A percentile compares a stretch with the other conserved stretches of the same genome.
These are phyloP conservation scores for Truncatella angustata DNA, from an alignment of 2,329 filamentous ascomycete genomes.

Conservation along the genomic window DNA sequence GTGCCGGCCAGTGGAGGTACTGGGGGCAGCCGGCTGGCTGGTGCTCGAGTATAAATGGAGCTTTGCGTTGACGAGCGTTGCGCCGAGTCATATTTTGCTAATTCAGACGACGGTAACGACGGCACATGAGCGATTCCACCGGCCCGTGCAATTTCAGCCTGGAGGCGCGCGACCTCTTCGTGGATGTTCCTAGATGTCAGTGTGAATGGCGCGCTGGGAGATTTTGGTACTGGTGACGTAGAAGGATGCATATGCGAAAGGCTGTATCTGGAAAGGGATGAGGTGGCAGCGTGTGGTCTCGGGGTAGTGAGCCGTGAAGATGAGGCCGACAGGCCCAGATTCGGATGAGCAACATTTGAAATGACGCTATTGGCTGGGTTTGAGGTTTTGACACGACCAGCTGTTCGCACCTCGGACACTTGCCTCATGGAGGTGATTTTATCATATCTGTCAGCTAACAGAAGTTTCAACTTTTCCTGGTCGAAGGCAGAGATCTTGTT, in stretches of 20 bases:
- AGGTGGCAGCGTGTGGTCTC: too few species aligned
- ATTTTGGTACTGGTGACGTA: background rate
- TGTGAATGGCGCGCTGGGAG: background rate
- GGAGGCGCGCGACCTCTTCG: background rate
- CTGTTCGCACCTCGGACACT: background rate
- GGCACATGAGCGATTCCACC: background rate
- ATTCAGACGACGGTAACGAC: background rate
- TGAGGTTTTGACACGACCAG: too few species aligned
- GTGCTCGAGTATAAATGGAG: background rate
- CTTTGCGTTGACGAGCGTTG: background rate
- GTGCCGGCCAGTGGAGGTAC: slow-evolving; percentile 6
- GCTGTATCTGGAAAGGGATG: too few species aligned
- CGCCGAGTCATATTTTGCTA: background rate
- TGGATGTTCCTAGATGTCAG: background rate
- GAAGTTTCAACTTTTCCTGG: slow-evolving; percentile 13
- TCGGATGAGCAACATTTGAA: background rate
- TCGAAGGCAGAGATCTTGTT: slow-evolving; percentile 15
- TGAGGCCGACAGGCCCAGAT: too few species aligned
- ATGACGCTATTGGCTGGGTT: background rate
- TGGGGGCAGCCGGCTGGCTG: background rate
- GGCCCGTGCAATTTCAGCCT: background rate
- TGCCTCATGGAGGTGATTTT: slow-evolving; percentile 14
- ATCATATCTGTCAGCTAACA: slow-evolving; percentile 14
- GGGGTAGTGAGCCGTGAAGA: too few species aligned
- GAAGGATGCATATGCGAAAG: background rate